Conservation (phyloP, 2,329 filamentous ascomycete genomes). For the Neoascochyta sp. region DNA sequence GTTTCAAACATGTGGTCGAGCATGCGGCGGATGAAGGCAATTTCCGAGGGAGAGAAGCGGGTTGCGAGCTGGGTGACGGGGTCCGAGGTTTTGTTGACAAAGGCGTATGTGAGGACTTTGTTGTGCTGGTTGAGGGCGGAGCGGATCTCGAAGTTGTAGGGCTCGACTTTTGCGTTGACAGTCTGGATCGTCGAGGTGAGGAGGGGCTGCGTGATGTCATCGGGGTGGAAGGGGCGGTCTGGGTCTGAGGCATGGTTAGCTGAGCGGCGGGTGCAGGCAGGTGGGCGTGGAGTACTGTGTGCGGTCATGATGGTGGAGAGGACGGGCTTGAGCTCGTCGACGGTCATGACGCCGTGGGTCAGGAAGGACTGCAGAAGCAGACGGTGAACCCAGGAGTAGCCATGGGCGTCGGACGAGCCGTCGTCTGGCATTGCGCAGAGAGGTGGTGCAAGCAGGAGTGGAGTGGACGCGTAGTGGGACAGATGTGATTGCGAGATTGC, state of each 20-base stretch:
- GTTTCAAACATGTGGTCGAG: slow-evolving; percentile 90
- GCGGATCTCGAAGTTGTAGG: slow-evolving; percentile 85
- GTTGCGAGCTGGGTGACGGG: slow-evolving; percentile 83
- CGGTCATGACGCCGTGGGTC: slow-evolving; percentile 71
- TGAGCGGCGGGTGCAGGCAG: slow-evolving; percentile 7
- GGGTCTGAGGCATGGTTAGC: slow-evolving; percentile 36
- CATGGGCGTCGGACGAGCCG: slow-evolving; percentile 9
- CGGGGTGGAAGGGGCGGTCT: slow-evolving; percentile 48
- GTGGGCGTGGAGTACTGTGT: slow-evolving; percentile 41
- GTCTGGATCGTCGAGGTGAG: slow-evolving; percentile 66
- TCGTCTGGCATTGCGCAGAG: slow-evolving; percentile 10
- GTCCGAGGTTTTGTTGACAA: slow-evolving; percentile 87
- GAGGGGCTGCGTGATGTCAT: slow-evolving; percentile 65
- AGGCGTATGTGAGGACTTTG: slow-evolving; percentile 67
- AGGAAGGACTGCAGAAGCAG: slow-evolving; percentile 90
- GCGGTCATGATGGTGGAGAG: slow-evolving; percentile 70
- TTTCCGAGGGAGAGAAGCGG: slow-evolving; percentile 73
- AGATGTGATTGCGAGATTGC: no score
- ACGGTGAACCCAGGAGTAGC: slow-evolving; percentile 60
- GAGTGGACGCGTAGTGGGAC: no score
- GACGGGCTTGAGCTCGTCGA: slow-evolving; percentile 67
- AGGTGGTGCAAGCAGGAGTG: no score
- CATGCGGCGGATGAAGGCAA: slow-evolving; percentile 81
- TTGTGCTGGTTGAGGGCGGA: slow-evolving; percentile 65
- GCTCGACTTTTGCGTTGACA: slow-evolving; percentile 68